Evolutionary conservation across 371 early-diverging fungal species (phyloP), one percentile per base, ranked within the genome.

Genomic region (Apophysomyces ossiformis): DNA sequence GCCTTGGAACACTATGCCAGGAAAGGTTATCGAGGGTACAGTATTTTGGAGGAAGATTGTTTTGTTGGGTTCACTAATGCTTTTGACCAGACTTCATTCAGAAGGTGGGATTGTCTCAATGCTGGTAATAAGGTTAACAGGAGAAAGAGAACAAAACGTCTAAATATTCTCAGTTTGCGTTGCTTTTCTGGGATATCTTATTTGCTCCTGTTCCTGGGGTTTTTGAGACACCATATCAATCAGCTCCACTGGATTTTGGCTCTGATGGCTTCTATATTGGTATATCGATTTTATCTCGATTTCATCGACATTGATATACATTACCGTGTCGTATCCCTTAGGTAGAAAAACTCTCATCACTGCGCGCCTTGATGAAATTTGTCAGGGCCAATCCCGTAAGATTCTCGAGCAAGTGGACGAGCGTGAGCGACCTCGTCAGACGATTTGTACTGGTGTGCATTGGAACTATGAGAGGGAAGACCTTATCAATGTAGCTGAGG

Each of bases 131-230:
- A 35, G n/a, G 2, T 26, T 26, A 26, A 26, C 7, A 12, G 4
- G 37, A 9, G 7, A 56, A 37, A 46, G 12, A 8, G 32, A 38
- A 15, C 35, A 50, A 1, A 50, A 9, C 18, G 9, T 50, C n/a
- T 16, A 1, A 39, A 18, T n/a, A 26, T 8, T 8, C 12, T 38
- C 44, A 77, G 74, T 90, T 90, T 69, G 77, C 77, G 5, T 69
- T 91, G 2, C 68, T 92, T 16, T 90, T 93, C 65, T 93, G 92
- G 91, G 91, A 92, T 60, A 81, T 91, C 35, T 71, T 93, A 5
- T 92, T 90, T 70, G 74, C 83, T 0, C 74, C 83, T 7, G 72
- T 81, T 9, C 85, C 89, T n/a, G 92, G 90, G 32, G 90, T 89
- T 1, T 90, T 93, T 70, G 92, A 93, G 69, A 92, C 92, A 12